A percentile compares a stretch with the other conserved stretches of the same genome.
Evolutionary conservation across 345 rosid species (phyloP).

Genomic region (Isatis tinctoria): DNA sequence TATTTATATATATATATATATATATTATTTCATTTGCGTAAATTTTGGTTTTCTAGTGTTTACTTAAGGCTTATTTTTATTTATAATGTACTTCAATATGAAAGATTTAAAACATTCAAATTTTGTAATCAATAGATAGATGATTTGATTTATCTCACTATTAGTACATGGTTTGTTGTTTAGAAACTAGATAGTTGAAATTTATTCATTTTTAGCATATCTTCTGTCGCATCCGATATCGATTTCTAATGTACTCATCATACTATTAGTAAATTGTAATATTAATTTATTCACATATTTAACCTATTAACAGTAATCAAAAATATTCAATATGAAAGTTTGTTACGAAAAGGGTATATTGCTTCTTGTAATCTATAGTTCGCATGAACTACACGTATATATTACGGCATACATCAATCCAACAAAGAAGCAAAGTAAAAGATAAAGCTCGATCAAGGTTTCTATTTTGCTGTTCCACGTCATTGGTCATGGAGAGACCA

Average conservation of each 20-base stretch:
- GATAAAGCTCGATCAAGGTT: background rate
- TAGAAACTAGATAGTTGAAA: background rate
- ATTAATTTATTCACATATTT: background rate
- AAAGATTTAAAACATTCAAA: no score
- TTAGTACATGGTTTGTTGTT: no score
- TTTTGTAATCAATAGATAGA: no score
- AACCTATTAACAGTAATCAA: background rate
- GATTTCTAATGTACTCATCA: background rate
- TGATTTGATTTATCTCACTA: background rate
- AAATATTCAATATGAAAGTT: background rate
- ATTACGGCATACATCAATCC: background rate
- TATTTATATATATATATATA: no score
- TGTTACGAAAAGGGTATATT: background rate
- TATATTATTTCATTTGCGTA: no score
- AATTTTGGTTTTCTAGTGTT: no score
- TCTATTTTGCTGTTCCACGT: slow-evolving; percentile 11
- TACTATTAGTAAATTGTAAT: background rate
- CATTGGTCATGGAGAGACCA: background rate
- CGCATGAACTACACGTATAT: background rate
- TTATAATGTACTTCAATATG: no score
- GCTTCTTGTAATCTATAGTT: slow-evolving; percentile 1
- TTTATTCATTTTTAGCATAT: background rate
- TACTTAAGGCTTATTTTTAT: no score
- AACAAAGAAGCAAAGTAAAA: background rate
- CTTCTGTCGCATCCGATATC: background rate